Conservation (phyloP, 164 flowering plant species). For the Pachysandra terminalis region DNA sequence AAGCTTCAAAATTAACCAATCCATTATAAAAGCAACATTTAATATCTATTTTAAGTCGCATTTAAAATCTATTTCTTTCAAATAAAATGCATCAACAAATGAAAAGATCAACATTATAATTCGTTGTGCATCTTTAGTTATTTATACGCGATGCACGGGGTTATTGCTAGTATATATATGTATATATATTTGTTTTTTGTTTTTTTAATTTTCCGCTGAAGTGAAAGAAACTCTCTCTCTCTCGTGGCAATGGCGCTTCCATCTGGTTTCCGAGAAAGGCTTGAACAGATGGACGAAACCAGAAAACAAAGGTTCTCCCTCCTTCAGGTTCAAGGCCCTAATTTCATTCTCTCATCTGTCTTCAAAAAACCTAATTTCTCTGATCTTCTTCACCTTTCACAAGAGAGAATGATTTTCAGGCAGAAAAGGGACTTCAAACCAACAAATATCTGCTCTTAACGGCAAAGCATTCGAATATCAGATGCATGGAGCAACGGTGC, state of each 20-base stretch:
- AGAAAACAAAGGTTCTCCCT: slow-evolving; percentile 51
- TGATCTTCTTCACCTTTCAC: background rate
- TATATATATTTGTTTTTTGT: too few species aligned
- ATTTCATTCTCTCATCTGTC: background rate
- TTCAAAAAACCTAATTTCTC: background rate
- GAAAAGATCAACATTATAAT: too few species aligned
- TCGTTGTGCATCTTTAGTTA: too few species aligned
- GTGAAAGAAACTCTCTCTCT: slow-evolving; percentile 3
- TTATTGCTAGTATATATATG: too few species aligned
- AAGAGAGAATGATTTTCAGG: slow-evolving; percentile 25
- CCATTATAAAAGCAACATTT: too few species aligned
- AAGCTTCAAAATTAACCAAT: too few species aligned
- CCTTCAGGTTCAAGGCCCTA: slow-evolving; percentile 37
- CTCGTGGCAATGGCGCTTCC: slow-evolving; percentile 45
- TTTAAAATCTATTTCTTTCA: too few species aligned
- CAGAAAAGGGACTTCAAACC: slow-evolving; percentile 52
- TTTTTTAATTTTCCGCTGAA: too few species aligned
- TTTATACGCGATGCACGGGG: too few species aligned
- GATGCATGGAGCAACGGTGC: slow-evolving; percentile 45
- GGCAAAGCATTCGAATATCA: slow-evolving; percentile 31
- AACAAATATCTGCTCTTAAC: slow-evolving; percentile 32
- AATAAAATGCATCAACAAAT: too few species aligned
- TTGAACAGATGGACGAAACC: slow-evolving; percentile 51
- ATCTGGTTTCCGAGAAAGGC: slow-evolving; percentile 48
- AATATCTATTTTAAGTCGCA: too few species aligned